Evolutionary conservation across 345 rosid species (phyloP).

Genomic region (Eucalyptus lansdowneana): DNA sequence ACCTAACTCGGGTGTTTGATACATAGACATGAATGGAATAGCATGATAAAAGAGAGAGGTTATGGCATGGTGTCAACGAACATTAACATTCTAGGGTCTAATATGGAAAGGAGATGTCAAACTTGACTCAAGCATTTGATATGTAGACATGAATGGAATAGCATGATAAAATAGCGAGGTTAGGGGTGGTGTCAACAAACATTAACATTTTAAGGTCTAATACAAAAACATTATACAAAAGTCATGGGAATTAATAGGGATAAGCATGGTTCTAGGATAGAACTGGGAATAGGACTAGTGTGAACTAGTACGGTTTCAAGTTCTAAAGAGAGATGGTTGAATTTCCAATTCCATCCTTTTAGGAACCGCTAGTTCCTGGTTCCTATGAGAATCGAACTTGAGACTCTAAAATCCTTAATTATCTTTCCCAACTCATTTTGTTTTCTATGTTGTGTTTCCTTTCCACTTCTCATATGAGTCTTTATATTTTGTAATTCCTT

Average conservation of each 20-base stretch:
- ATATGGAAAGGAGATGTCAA: background rate
- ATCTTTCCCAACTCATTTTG: no score
- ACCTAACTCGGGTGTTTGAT: background rate
- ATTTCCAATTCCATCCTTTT: no score
- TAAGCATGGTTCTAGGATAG: no score
- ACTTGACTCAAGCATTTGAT: background rate
- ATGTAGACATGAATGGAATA: background rate
- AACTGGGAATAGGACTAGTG: accelerated
- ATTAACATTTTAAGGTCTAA: background rate
- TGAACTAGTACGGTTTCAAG: no score
- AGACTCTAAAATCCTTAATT: no score
- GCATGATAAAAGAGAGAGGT: background rate
- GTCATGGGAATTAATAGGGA: background rate
- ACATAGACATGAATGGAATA: background rate
- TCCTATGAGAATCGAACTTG: no score
- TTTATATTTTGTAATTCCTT: no score
- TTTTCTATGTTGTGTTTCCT: no score
- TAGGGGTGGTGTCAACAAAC: background rate
- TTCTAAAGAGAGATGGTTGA: no score
- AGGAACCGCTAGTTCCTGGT: no score
- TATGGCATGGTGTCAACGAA: background rate
- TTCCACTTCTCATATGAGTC: no score
- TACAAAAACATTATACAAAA: background rate
- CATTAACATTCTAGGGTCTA: background rate
- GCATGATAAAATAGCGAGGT: background rate